Base-by-base conservation (phyloP, 2,329 filamentous ascomycete genomes). In the Scedosporium aurantiacum region DNA sequence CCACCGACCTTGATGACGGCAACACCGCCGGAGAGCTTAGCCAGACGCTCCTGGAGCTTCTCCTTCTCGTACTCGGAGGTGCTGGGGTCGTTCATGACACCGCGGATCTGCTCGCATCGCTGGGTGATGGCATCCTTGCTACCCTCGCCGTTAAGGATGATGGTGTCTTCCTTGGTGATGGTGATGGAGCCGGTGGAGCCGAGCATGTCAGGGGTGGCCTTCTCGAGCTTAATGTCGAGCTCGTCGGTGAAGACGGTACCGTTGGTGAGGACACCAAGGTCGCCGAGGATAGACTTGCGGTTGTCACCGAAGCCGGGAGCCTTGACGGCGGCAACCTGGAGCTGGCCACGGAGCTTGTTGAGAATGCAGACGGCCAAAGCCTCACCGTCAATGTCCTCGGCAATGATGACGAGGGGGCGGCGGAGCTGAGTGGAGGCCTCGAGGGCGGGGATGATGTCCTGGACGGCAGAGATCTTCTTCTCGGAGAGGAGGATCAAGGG, bases 21-120 rank as follows among this genome's bases (percentile, higher is more conserved):
- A 70, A 99, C 94, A 84, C 94, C 94, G 66, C 94, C 94, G 68
- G 94, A 97, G 68, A 99, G 90, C 87, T 99, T 99, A 69, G 94
- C 94, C 64, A 99, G 90, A 80, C 94, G 94, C 83, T 99, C 94
- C 82, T 97, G 94, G 67, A 99, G 90, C 87, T 99, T 99, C 89
- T 99, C 94, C 86, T 97, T 97, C 86, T 99, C 94, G 80, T 99
- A 99, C 73, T 99, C 94, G 57, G 92, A 97, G 66, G 94, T 99
- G 69, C 84, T 87, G 67, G 93, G 89, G 80, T 99, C 94, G 65
- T 82, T 83, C 82, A 97, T 96, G 78, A 97, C 91, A 68, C 93
- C 92, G 69, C 94, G 92, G 78, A 99, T 99, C 83, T 99, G 94
- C 81, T 99, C 94, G 79, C 94, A 97, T 74, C 94, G 90, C 83